Evolutionary conservation across 2,329 filamentous ascomycete species (phyloP).

Genomic region (Pyricularia sp.): DNA sequence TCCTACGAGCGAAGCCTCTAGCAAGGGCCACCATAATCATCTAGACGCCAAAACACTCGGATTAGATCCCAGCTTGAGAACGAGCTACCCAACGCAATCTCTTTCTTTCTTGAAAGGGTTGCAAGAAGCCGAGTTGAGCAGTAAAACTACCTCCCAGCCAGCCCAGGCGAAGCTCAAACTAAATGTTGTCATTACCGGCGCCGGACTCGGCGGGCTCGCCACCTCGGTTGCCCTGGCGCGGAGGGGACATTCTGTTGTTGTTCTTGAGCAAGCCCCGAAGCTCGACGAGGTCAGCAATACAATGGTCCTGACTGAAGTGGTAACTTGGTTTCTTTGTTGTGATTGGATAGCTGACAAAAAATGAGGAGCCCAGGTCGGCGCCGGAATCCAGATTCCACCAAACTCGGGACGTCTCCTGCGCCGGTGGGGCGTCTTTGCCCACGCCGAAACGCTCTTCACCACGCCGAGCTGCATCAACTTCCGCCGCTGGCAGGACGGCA

Average conservation of each 20-base stretch:
- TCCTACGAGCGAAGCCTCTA: neutral
- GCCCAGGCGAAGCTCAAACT: slow-evolving; percentile 8
- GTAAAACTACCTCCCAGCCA: neutral
- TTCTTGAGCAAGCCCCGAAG: slow-evolving; percentile 22
- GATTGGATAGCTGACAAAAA: neutral
- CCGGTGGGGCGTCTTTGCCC: slow-evolving; percentile 18
- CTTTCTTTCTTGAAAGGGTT: neutral
- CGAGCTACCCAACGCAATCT: neutral
- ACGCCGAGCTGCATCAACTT: slow-evolving; percentile 22
- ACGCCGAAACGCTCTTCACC: slow-evolving; percentile 13
- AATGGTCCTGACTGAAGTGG: neutral
- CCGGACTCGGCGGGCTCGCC: slow-evolving; percentile 30
- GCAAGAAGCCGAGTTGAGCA: neutral
- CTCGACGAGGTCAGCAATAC: slow-evolving; percentile 17
- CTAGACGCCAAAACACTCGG: neutral
- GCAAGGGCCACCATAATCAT: neutral
- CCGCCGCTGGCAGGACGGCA: slow-evolving; percentile 22
- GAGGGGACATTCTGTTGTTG: slow-evolving; percentile 25
- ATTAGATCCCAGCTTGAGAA: neutral
- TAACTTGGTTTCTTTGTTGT: neutral
- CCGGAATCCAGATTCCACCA: slow-evolving; percentile 23
- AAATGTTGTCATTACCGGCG: slow-evolving; percentile 25
- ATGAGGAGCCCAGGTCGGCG: slow-evolving; percentile 16
- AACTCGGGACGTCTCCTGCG: slow-evolving; percentile 20
- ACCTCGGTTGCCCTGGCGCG: slow-evolving; percentile 26